A percentile compares a stretch with the other conserved stretches of the same genome.
Conservation (phyloP, 1,284 basidiomycete genomes). For the Leccinum griseonigrum region DNA sequence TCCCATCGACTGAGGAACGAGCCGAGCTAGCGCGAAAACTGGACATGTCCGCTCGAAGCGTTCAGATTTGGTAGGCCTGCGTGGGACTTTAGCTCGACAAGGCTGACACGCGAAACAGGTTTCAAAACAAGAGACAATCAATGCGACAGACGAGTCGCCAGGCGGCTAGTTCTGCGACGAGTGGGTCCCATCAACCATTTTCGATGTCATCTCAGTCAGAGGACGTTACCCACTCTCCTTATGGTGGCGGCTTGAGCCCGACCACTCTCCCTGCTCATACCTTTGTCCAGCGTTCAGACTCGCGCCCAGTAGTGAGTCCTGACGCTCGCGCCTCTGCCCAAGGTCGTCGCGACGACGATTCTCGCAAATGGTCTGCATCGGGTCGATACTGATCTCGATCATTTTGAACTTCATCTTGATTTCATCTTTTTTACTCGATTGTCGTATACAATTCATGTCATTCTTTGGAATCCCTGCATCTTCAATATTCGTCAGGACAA, state of each 20-base stretch:
- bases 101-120: slow-evolving; percentile 47
- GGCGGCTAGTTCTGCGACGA: slow-evolving; percentile 42
- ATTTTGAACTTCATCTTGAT: slow-evolving; percentile 32
- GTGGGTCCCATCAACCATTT: slow-evolving; percentile 52
- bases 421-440: slow-evolving; percentile 36
- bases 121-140: slow-evolving; percentile 81
- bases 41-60: slow-evolving; percentile 79
- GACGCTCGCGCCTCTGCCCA: slow-evolving; percentile 33
- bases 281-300: slow-evolving; percentile 43
- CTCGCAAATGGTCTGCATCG: slow-evolving; percentile 45
- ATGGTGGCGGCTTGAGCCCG: slow-evolving; percentile 35
- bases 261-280: slow-evolving; percentile 32
- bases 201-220: slow-evolving; percentile 42
- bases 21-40: slow-evolving; percentile 68
- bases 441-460: slow-evolving; percentile 36
- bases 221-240: slow-evolving; percentile 30
- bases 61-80: slow-evolving; percentile 73
- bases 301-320: slow-evolving; percentile 31
- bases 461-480: slow-evolving; percentile 34
- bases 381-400: slow-evolving; percentile 46
- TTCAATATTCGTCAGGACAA: slow-evolving; percentile 36
- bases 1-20: slow-evolving; percentile 83
- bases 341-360: slow-evolving; percentile 40
- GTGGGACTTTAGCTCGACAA: slow-evolving; percentile 16
- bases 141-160: slow-evolving; percentile 74